phyloP scores from a whole-genome alignment of 352 stramenopile genomes.

The Phytophthora pluvialis region DNA sequence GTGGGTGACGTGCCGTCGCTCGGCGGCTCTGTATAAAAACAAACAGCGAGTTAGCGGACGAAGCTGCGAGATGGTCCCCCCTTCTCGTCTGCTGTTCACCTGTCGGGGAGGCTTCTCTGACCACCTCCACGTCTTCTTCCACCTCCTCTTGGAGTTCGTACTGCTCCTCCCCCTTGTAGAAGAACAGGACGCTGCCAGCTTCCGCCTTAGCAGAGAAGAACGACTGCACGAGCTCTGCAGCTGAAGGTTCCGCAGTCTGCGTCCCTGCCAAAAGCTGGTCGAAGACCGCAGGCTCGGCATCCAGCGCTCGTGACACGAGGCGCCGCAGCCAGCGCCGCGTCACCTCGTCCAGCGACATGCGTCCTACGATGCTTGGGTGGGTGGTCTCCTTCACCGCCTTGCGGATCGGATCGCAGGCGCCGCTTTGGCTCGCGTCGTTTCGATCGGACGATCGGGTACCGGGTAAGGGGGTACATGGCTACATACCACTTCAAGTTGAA shows the following conservation, averaged over 20 bases:
- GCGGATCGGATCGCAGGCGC: constrained; percentile 7
- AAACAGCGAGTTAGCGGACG: neutral
- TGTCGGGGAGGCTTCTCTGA: constrained; percentile 36
- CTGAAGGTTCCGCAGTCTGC: constrained; percentile 34
- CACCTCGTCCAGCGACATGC: constrained; percentile 57
- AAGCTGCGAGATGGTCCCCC: neutral
- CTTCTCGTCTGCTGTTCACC: constrained; percentile 8
- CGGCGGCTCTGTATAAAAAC: constrained; percentile 8
- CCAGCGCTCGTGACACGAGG: constrained; percentile 65
- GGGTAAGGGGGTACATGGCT: constrained; percentile 23
- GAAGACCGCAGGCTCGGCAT: constrained; percentile 61
- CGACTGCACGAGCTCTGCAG: constrained; percentile 45
- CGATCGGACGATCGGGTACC: constrained; percentile 21
- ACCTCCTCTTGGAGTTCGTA: constrained; percentile 82
- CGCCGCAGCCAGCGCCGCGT: constrained; percentile 63
- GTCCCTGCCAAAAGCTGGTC: constrained; percentile 56
- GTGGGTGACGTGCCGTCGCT: constrained; percentile 12
- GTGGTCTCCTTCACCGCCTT: neutral
- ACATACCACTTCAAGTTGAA: constrained; percentile 14
- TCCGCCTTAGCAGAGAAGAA: constrained; percentile 70
- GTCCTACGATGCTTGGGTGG: no score
- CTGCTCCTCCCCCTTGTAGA: constrained; percentile 70
- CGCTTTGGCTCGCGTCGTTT: constrained; percentile 33
- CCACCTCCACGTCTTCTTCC: constrained; percentile 80
- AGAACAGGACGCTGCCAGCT: constrained; percentile 79